Base-by-base conservation (phyloP, 495 filamentous ascomycete genomes). In the Chlorociboria aeruginascens region DNA sequence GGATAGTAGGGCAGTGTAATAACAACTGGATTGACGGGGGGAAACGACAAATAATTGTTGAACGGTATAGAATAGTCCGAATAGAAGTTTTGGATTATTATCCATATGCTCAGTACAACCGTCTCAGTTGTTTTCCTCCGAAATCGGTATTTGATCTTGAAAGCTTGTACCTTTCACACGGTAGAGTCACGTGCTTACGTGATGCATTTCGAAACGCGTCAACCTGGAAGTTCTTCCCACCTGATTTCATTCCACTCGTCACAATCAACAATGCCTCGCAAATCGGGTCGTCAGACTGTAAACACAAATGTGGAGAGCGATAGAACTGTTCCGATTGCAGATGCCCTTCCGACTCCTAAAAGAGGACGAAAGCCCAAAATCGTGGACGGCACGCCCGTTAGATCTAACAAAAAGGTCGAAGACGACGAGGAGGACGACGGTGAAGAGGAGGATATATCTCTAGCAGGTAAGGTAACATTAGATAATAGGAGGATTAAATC, bases 241-340 rank as follows among this genome's bases (percentile, higher is more conserved):
- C 42, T 13, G 8, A 7, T 8, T 11, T 20, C n/a, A 14, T 8
- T 25, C 6, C 25, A 14, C 48, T 11, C 32, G 32, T 17, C 41
- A 44, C 34, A 41, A 42, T 45, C 46, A 40, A 50, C 13, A 28
- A 59, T 59, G 56, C 42, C 56, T 53, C 56, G 52, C 43, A 49
- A 49, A 50, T 36, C 49, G 8, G 51, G 35, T 14, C 52, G 43
- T 7, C 53, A 50, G 34, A 41, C 25, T 11, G 48, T 48, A 12
- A 42, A 13, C 8, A 28, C 40, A 20, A 28, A 8, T 7, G 3
- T 14, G n/a, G 40, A 55, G 9, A 33, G 33, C 28, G 33, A 47
- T 31, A 33, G 25, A 6, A 11, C 25, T 13, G 45, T 46, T 9
- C 39, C 16, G 1, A 16, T 31, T 6, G 32, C 13, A 25, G 14